phyloP scores from a whole-genome alignment of 2,329 filamentous ascomycete genomes.

The Cercospora janseana region DNA sequence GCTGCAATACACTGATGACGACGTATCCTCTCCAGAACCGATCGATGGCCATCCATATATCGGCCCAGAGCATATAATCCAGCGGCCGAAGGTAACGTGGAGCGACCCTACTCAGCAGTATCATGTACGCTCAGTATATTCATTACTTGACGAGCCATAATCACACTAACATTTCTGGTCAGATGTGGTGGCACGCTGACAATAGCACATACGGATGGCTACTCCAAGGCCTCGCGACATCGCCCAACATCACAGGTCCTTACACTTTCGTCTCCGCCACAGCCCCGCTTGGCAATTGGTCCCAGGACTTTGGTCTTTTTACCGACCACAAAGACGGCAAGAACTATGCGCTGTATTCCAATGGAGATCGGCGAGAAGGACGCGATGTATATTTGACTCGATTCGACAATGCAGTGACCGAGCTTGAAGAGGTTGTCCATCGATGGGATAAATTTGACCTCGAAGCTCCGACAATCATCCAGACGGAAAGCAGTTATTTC shows the following conservation, averaged over 20 bases:
- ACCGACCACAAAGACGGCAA: constrained; percentile 59
- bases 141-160: not conserved
- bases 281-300: constrained; percentile 60
- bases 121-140: constrained; percentile 38
- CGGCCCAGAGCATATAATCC: constrained; percentile 57
- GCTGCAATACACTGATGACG: not conserved
- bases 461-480: constrained; percentile 60
- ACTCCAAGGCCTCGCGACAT: constrained; percentile 56
- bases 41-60: constrained; percentile 57
- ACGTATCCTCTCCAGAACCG: constrained; percentile 41
- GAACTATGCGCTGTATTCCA: constrained; percentile 59
- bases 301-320: constrained; percentile 61
- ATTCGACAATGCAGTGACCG: constrained; percentile 54
- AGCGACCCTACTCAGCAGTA: constrained; percentile 56
- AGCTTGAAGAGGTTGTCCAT: constrained; percentile 53
- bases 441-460: constrained; percentile 61
- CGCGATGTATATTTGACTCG: constrained; percentile 58
- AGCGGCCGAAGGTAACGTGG: constrained; percentile 62
- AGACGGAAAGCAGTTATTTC: constrained; percentile 60
- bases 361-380: constrained; percentile 55
- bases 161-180: constrained; percentile 42
- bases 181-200: constrained; percentile 62
- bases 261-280: constrained; percentile 56
- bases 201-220: constrained; percentile 57
- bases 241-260: constrained; percentile 54